Evolutionary conservation across 2,329 filamentous ascomycete species (phyloP), one percentile per base, ranked within the genome.

Genomic region (Purpureocillium takamizusanense): DNA sequence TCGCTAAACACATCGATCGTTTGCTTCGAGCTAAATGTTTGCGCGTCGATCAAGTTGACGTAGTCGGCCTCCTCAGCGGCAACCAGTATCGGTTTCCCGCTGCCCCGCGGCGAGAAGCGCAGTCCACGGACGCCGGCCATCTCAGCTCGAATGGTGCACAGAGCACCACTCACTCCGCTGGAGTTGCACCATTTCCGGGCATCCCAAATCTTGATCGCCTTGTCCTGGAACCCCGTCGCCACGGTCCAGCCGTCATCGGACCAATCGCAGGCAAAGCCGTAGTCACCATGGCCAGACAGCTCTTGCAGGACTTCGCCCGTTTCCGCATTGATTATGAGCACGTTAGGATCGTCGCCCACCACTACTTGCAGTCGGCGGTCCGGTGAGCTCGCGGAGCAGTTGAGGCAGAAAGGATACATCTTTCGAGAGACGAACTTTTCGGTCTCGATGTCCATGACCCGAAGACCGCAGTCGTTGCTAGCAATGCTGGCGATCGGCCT

Each of bases 181-280:
- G 70, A 69, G 39, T 70, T 62, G 33, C 62, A 69, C 80, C 82
- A 86, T 38, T 74, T 77, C 8, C 85, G 73, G 7, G 83, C 81
- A 54, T 90, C 85, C 78, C 82, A 89, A 35, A 90, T 76, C 46
- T 79, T 77, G 47, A 89, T 70, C 21, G 70, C 72, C 54, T 73
- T 81, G 56, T 90, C 85, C 57, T 90, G 84, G 44, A 81, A 82
- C 16, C 80, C 84, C 0, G 85, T 89, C 11, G 85, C 85, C 15
- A 89, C 72, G 11, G 79, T 81, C 63, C 79, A 78, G 25, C 83
- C 84, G 53, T 89, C 81, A 38, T 83, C 78, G 14, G 83, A 81
- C 85, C 85, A 90, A 47, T 82, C 84, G 51, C 82, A 87, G 2
- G 84, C 78, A 51, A 89, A 90, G 2, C 78, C 82, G 47, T 72